Evolutionary conservation across 2,329 filamentous ascomycete genomes (phyloP).

Genomic region (Aspergillus fructus): DNA sequence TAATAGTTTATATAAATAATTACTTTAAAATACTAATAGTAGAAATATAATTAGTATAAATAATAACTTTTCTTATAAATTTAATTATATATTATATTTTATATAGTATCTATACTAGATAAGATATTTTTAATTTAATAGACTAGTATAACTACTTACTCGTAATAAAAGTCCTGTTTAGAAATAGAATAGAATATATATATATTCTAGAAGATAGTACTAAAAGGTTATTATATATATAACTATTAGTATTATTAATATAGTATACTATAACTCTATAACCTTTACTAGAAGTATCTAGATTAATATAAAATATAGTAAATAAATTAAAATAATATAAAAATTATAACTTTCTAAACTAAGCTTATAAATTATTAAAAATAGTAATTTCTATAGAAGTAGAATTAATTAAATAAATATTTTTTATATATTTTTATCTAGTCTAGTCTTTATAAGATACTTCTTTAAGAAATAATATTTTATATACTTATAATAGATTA

Average conservation of each 20-base stretch:
- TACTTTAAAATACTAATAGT: too few species aligned
- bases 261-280: not conserved
- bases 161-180: too few species aligned
- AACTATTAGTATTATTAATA: not conserved
- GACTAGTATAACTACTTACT: not conserved
- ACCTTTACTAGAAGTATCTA: not conserved
- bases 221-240: not conserved
- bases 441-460: too few species aligned
- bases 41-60: too few species aligned
- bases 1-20: too few species aligned
- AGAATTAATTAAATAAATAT: too few species aligned
- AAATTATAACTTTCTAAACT: not conserved
- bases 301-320: not conserved
- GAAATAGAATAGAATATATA: not conserved
- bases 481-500: too few species aligned
- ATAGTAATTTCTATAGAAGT: rapidly evolving
- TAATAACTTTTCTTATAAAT: too few species aligned
- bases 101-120: not conserved
- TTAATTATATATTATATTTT: not conserved
- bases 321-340: not conserved
- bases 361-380: not conserved
- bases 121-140: not conserved
- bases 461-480: too few species aligned
- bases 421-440: too few species aligned
- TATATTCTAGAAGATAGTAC: not conserved